Conservation (phyloP, 2,329 filamentous ascomycete species). For the Pseudocercospora crystallina region DNA sequence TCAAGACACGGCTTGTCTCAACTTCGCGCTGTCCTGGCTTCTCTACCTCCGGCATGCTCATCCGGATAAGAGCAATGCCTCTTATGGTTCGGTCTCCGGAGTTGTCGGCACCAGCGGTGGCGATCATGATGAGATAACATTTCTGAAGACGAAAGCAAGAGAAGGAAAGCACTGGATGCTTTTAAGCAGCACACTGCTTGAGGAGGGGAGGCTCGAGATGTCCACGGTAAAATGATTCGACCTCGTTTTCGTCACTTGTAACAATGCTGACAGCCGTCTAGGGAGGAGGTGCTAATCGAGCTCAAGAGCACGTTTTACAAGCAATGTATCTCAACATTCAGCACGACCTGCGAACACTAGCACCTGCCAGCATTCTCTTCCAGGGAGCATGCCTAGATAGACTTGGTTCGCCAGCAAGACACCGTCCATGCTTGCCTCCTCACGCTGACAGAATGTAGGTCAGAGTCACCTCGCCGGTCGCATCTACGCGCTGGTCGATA, state of each 20-base stretch:
- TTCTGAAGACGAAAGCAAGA: slow-evolving; percentile 80
- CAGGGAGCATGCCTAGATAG: slow-evolving; percentile 73
- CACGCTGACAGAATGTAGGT: slow-evolving; percentile 38
- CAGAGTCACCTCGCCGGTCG: slow-evolving; percentile 58
- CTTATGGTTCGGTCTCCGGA: slow-evolving; percentile 25
- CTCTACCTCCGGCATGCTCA: slow-evolving; percentile 91
- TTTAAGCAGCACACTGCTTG: slow-evolving; percentile 78
- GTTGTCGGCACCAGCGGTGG: slow-evolving; percentile 26
- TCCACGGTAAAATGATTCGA: slow-evolving; percentile 45
- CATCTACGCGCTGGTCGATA: slow-evolving; percentile 71
- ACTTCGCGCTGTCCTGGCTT: slow-evolving; percentile 93
- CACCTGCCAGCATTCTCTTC: slow-evolving; percentile 72
- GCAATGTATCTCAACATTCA: slow-evolving; percentile 80
- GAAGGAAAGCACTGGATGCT: slow-evolving; percentile 84
- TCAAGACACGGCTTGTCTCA: slow-evolving; percentile 86
- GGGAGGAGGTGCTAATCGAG: slow-evolving; percentile 43
- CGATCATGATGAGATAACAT: slow-evolving; percentile 77
- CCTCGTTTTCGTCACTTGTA: slow-evolving; percentile 51
- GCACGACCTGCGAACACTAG: slow-evolving; percentile 69
- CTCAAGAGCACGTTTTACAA: slow-evolving; percentile 77
- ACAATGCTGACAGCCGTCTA: slow-evolving; percentile 1
- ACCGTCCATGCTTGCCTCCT: not conserved
- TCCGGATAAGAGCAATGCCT: slow-evolving; percentile 50
- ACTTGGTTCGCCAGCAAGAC: slow-evolving; percentile 55
- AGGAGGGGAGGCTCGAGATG: slow-evolving; percentile 79